Evolutionary conservation across 1,139 yeast genomes (phyloP).

Genomic region (Blastobotrys aristatus): DNA sequence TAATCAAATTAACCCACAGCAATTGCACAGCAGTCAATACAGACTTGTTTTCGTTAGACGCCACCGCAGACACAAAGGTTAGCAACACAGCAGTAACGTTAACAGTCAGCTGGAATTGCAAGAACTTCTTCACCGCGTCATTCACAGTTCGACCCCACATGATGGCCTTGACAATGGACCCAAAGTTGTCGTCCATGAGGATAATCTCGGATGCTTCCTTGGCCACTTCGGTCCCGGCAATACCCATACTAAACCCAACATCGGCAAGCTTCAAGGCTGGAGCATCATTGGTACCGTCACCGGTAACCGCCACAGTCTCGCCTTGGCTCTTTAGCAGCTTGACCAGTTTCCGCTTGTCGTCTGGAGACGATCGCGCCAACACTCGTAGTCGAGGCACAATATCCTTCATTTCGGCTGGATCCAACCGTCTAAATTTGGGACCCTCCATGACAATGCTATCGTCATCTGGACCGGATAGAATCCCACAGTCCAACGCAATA

Average conservation of each 20-base stretch:
- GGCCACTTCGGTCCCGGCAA: slow-evolving; percentile 77
- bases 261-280: slow-evolving; percentile 77
- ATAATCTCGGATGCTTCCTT: slow-evolving; percentile 77
- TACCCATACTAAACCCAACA: slow-evolving; percentile 86
- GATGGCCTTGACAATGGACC: slow-evolving; percentile 95
- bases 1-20: slow-evolving; percentile 93
- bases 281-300: slow-evolving; percentile 91
- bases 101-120: slow-evolving; percentile 94
- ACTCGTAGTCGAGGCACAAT: slow-evolving; percentile 74
- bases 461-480: slow-evolving; percentile 51
- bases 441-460: slow-evolving; percentile 84
- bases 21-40: slow-evolving; percentile 96
- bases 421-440: slow-evolving; percentile 70
- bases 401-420: slow-evolving; percentile 50
- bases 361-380: slow-evolving; percentile 91
- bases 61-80: slow-evolving; percentile 91
- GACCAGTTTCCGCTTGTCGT: slow-evolving; percentile 84
- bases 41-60: slow-evolving; percentile 68
- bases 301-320: slow-evolving; percentile 97
- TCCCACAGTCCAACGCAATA: slow-evolving; percentile 81
- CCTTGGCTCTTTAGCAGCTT: slow-evolving; percentile 74
- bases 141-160: slow-evolving; percentile 99
- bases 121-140: slow-evolving; percentile 86
- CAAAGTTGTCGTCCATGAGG: slow-evolving; percentile 77
- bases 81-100: slow-evolving; percentile 91